Evolutionary conservation across 345 rosid species (phyloP), one percentile per base, ranked within the genome.

Genomic region (Crucihimalaya himalaica): DNA sequence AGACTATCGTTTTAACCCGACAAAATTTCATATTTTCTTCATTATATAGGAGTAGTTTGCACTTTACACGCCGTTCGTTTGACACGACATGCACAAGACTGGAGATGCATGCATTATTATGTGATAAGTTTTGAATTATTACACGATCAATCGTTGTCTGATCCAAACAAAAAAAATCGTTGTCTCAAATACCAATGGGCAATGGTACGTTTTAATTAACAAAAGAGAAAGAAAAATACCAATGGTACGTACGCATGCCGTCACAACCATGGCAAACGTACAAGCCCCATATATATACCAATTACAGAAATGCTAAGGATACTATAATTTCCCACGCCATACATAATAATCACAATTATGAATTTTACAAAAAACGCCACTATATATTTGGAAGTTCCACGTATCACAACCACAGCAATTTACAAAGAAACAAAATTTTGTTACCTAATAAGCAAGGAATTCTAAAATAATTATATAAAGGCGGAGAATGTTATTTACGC

Each of bases 81-180:
- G 64, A 68, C 51, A 75, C 73, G 79, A 75, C 74, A 35, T 42
- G 63, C n/a, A n/a, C n/a, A n/a, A n/a, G n/a, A n/a, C n/a, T n/a
- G n/a, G n/a, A n/a, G n/a, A n/a, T n/a, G n/a, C 69, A 61, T 61
- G 55, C 47, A 68, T 60, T 68, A 60, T 75, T 68, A 39, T 67
- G 61, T 20, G 79, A 68, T 60, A 75, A 68, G 69, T 75, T 61
- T 73, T 75, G 73, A 67, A 67, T 23, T 8, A 51, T 25, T 29
- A 50, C 32, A 74, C 35, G 28, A 67, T 42, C 74, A 52, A 43
- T 61, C 74, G 58, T 47, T 61, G 19, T 68, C 58, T 43, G 16
- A 58, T 57, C 61, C 62, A 40, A 60, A 52, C 53, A 59, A 28
- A 67, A 5, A 32, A 50, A 42, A 23, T 58, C 29, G 13, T 53